Conservation (phyloP, 2,329 filamentous ascomycete genomes). For the Cladosporium velox region DNA sequence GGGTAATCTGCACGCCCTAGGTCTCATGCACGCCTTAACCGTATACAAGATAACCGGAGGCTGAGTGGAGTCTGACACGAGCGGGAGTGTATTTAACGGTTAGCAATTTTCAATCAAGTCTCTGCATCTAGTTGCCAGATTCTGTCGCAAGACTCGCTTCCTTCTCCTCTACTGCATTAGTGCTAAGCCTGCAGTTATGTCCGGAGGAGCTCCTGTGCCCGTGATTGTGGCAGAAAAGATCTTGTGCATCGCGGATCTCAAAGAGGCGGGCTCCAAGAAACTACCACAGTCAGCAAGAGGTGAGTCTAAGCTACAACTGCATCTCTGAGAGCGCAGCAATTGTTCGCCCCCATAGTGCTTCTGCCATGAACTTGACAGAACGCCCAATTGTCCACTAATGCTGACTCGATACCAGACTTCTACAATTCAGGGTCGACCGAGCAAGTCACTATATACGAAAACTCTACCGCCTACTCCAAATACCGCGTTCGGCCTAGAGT, state of each 20-base stretch:
- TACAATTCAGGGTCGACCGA: slow-evolving; percentile 62
- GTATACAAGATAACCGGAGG: slow-evolving; percentile 1
- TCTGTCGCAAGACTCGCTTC: neutral
- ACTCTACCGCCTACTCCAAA: slow-evolving; percentile 53
- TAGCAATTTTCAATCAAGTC: neutral
- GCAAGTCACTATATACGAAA: slow-evolving; percentile 55
- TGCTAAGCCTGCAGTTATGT: slow-evolving; percentile 3
- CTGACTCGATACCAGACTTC: slow-evolving; percentile 46
- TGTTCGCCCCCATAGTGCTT: too few relatives aligned
- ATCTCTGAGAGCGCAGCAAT: neutral
- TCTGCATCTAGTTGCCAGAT: neutral
- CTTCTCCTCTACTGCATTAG: neutral
- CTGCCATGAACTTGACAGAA: neutral
- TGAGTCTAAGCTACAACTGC: neutral
- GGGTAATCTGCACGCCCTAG: slow-evolving; percentile 1
- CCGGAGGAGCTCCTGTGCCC: slow-evolving; percentile 24
- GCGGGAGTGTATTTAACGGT: neutral
- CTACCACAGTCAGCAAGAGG: slow-evolving; percentile 24
- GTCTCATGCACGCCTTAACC: slow-evolving; percentile 7
- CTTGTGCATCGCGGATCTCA: slow-evolving; percentile 30
- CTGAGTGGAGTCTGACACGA: slow-evolving; percentile 1
- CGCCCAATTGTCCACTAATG: neutral
- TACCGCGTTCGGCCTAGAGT: slow-evolving; percentile 42
- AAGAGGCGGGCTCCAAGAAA: slow-evolving; percentile 28
- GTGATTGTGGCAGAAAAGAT: slow-evolving; percentile 24